Conservation (phyloP, 306 rosid genomes). For the Calophaca sinica region DNA sequence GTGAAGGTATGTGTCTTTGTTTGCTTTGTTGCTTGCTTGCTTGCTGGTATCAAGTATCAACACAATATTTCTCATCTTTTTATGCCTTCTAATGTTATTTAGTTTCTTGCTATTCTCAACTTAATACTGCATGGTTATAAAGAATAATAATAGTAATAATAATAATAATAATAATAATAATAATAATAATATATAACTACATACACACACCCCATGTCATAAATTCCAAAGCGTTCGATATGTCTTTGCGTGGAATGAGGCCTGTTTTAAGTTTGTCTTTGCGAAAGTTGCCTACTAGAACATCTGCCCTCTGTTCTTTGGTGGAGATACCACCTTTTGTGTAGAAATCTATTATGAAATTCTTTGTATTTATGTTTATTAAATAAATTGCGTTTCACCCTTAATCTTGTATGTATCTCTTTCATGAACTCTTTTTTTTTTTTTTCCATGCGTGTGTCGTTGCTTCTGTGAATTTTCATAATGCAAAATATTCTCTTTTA, state of each 20-base stretch:
- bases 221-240: constrained; percentile 4
- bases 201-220: constrained; percentile 7
- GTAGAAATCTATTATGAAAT: constrained; percentile 23
- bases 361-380: constrained; percentile 11
- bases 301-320: neutral
- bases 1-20: constrained; percentile 63
- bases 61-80: neutral
- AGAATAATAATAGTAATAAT: constrained; percentile 14
- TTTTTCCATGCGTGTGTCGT: neutral
- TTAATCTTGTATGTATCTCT: constrained; percentile 15
- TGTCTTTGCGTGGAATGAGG: constrained; percentile 25
- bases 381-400: neutral
- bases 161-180: too few relatives aligned
- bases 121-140: neutral
- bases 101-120: constrained; percentile 33
- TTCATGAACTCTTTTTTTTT: constrained; percentile 31
- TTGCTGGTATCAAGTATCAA: neutral
- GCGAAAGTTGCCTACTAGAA: constrained; percentile 25
- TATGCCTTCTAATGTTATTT: constrained; percentile 32
- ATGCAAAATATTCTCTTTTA: constrained; percentile 1
- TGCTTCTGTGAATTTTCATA: constrained; percentile 14
- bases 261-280: constrained; percentile 39
- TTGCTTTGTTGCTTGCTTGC: constrained; percentile 20
- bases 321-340: constrained; percentile 8
- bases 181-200: constrained; percentile 8